A percentile compares a stretch with the other conserved stretches of the same genome.
These are phyloP conservation scores for Ceratocystis harringtonii DNA, from an alignment of 2,329 filamentous ascomycete genomes.

Conservation along the genomic window DNA sequence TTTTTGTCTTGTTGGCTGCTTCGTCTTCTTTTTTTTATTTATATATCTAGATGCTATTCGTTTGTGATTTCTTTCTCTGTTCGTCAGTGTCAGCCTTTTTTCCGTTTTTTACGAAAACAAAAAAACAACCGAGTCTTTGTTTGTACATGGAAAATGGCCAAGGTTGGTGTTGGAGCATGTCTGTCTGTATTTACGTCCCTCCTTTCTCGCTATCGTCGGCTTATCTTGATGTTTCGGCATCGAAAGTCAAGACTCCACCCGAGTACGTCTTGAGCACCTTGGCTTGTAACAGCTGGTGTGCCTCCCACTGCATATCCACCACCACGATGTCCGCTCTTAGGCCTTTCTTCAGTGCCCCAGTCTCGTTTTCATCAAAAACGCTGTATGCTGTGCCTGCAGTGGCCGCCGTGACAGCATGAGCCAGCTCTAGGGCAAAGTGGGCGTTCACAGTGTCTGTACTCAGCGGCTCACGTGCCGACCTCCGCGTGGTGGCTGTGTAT, in stretches of 20 bases:
- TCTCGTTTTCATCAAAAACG: constrained; percentile 39
- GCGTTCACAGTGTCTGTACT: constrained; percentile 33
- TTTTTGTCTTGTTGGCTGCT: neutral
- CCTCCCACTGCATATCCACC: constrained; percentile 32
- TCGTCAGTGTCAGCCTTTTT: neutral
- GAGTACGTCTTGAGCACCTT: constrained; percentile 40
- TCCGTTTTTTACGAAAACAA: neutral
- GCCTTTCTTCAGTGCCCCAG: constrained; percentile 38
- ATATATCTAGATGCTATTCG: constrained; percentile 3
- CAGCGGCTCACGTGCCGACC: constrained; percentile 36
- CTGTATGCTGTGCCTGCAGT: constrained; percentile 42
- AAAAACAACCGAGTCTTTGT: neutral
- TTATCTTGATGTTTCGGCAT: neutral
- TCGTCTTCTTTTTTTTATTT: neutral
- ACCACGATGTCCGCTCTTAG: constrained; percentile 43
- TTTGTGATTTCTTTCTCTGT: constrained; percentile 2
- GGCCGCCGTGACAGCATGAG: constrained; percentile 38
- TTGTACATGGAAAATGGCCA: neutral
- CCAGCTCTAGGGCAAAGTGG: constrained; percentile 37
- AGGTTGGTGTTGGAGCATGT: neutral
- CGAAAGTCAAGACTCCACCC: constrained; percentile 30
- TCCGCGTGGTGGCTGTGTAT: constrained; percentile 43
- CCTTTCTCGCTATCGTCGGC: neutral
- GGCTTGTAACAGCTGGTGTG: constrained; percentile 32
- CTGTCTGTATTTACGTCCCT: neutral